Conservation (phyloP, 371 early-diverging fungal genomes). For the Gilbertella persicaria region DNA sequence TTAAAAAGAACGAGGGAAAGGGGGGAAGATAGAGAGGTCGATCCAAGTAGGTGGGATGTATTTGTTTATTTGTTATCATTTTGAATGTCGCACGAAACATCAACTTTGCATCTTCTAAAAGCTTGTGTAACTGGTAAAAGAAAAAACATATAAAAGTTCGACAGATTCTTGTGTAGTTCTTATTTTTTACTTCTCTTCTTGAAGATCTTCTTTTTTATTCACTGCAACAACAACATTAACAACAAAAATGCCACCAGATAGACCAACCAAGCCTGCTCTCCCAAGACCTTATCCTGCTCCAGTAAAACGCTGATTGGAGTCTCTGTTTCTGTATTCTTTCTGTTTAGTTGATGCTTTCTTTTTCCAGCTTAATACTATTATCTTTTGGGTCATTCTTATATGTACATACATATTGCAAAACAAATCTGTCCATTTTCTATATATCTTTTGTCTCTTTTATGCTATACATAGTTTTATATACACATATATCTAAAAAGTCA, state of each 20-base stretch:
- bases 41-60: too few relatives aligned
- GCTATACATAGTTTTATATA: too few relatives aligned
- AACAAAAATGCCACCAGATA: conserved; percentile 19
- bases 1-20: too few relatives aligned
- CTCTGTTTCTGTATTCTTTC: too few relatives aligned
- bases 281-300: conserved; percentile 23
- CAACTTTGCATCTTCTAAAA: background rate
- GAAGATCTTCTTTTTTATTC: background rate
- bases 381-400: background rate
- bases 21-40: too few relatives aligned
- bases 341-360: too few relatives aligned
- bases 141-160: background rate
- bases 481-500: too few relatives aligned
- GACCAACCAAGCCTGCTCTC: conserved; percentile 17
- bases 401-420: background rate
- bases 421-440: background rate
- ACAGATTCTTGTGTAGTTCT: background rate
- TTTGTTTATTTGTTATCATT: too few relatives aligned
- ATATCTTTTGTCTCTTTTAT: background rate
- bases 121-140: background rate
- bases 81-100: background rate
- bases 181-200: too few relatives aligned
- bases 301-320: background rate
- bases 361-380: background rate
- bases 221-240: too few relatives aligned